Evolutionary conservation across 345 rosid genomes (phyloP).

Genomic region (Gossypium sturtianum): DNA sequence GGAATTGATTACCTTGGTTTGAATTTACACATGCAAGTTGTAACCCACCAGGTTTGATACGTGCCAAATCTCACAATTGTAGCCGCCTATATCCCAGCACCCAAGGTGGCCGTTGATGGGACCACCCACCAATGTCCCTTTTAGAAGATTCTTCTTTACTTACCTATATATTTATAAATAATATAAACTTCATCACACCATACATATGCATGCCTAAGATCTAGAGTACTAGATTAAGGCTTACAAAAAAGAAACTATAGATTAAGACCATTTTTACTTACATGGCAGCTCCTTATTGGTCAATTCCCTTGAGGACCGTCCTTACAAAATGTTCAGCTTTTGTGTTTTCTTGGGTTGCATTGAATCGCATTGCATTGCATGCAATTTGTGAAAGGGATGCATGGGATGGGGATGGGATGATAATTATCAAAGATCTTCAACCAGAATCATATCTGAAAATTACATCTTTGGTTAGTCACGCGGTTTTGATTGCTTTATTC

Average conservation of each 20-base stretch:
- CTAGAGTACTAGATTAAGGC: conserved; percentile 13
- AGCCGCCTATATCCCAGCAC: conserved; percentile 35
- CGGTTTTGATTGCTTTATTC: conserved; percentile 1
- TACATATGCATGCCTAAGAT: conserved; percentile 7
- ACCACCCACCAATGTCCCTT: not conserved
- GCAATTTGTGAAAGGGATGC: conserved; percentile 1
- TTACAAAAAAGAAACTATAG: not conserved
- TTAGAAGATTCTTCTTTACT: not conserved
- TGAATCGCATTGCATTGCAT: not conserved
- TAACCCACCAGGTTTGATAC: conserved; percentile 20
- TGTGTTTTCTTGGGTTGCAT: not conserved
- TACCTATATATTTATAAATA: not conserved
- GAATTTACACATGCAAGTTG: not conserved
- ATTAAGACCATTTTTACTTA: not conserved
- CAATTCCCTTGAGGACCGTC: not conserved
- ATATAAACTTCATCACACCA: not conserved
- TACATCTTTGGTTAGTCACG: conserved; percentile 30
- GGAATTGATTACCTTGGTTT: not conserved
- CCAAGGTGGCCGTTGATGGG: conserved; percentile 26
- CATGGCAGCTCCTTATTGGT: conserved; percentile 6
- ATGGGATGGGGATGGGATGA: not conserved
- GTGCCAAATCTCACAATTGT: conserved; percentile 28
- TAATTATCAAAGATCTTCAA: conserved; percentile 7
- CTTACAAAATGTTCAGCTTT: not conserved
- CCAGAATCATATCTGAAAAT: conserved; percentile 14